Evolutionary conservation across 495 filamentous ascomycete genomes (phyloP).

Genomic region (Massariosphaeria phaeospora): DNA sequence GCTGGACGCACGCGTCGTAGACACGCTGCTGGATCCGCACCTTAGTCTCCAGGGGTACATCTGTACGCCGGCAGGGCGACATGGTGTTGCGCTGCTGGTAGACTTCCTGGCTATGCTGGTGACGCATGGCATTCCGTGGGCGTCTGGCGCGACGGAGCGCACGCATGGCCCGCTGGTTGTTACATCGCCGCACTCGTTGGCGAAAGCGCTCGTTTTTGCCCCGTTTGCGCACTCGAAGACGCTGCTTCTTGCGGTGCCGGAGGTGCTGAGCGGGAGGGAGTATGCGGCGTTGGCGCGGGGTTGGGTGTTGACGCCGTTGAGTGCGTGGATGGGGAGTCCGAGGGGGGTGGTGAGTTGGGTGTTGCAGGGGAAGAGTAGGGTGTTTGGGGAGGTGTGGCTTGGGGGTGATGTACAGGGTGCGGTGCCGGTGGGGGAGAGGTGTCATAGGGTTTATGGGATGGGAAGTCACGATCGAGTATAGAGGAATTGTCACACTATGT

Average conservation of each 20-base stretch:
- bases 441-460: constrained; percentile 19
- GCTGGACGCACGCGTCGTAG: constrained; percentile 2
- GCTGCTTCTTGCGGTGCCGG: constrained; percentile 20
- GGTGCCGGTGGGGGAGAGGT: neutral
- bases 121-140: constrained; percentile 25
- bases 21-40: constrained; percentile 12
- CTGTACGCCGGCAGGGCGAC: neutral
- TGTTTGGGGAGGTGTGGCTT: constrained; percentile 14
- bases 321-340: constrained; percentile 10
- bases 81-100: neutral
- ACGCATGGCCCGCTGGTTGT: constrained; percentile 15
- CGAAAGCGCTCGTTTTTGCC: constrained; percentile 19
- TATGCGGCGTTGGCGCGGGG: constrained; percentile 15
- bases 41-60: constrained; percentile 6
- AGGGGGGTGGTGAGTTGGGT: constrained; percentile 8
- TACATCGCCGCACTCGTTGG: neutral
- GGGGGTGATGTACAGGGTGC: neutral
- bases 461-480: neutral
- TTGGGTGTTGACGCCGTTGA: constrained; percentile 15
- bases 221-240: constrained; percentile 12
- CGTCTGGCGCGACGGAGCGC: constrained; percentile 9
- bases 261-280: neutral
- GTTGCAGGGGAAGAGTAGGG: constrained; percentile 5
- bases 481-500: no score
- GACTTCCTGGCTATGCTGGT: constrained; percentile 10